Evolutionary conservation across 2,329 filamentous ascomycete species (phyloP).

Genomic region (Aspergillus pseudoterreus): DNA sequence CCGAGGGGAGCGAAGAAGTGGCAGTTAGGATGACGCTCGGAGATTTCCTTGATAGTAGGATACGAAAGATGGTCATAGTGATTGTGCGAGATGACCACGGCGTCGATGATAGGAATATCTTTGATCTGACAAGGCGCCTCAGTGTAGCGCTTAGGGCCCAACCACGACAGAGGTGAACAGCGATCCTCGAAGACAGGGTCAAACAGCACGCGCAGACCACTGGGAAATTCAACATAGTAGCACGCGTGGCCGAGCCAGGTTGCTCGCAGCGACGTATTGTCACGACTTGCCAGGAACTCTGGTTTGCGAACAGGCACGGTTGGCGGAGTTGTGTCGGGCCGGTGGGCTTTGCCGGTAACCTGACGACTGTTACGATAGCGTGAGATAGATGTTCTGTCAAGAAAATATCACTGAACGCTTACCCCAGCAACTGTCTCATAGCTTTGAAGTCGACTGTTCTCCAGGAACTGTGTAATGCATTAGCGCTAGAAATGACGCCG

Average conservation of each 20-base stretch:
- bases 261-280: conserved; percentile 62
- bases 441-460: conserved; percentile 5
- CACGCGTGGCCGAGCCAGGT: conserved; percentile 96
- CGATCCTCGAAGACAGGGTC: conserved; percentile 89
- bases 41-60: conserved; percentile 67
- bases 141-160: conserved; percentile 76
- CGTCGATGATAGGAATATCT: conserved; percentile 63
- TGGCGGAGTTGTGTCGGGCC: conserved; percentile 61
- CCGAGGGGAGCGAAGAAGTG: conserved; percentile 88
- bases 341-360: conserved; percentile 49
- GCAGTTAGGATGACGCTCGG: conserved; percentile 67
- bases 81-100: conserved; percentile 75
- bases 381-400: not conserved
- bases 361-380: conserved; percentile 31
- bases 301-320: conserved; percentile 66
- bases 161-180: conserved; percentile 70
- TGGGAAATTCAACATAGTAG: conserved; percentile 86
- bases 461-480: conserved; percentile 20
- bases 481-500: not conserved
- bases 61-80: conserved; percentile 92
- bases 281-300: conserved; percentile 60
- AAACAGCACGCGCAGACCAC: conserved; percentile 82
- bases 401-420: conserved; percentile 1
- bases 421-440: conserved; percentile 13
- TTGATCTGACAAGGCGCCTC: conserved; percentile 69